Base-by-base conservation (phyloP, 768 basidiomycete species). In the Mycena kentingensis region DNA sequence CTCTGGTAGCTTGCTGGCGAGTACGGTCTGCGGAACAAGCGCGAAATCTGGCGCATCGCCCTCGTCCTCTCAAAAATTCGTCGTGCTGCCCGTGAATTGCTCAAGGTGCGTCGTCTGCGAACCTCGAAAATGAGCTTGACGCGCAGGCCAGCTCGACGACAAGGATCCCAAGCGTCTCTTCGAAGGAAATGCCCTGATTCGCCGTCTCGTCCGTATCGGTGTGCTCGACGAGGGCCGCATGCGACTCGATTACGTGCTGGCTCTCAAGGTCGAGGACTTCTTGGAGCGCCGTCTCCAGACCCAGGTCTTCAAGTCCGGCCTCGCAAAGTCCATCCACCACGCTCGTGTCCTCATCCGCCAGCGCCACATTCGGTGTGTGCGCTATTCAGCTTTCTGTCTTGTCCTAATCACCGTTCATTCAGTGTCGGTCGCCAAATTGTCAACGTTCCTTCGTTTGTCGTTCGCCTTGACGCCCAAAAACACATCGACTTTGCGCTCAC, bases 191-290 rank as follows among this genome's bases (percentile, higher is more conserved):
- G 93, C 93, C 67, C 84, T 96, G 67, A 96, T 97, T 72, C 79
- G 81, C 58, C 90, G 96, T 73, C 90, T 99, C 63, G 96, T 99
- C 52, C 94, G 97, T 67, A 98, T 99, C 67, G 97, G 97, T 82
- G 97, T 99, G 80, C 89, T 99, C 73, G 97, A 98, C 72, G 97
- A 99, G 81, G 76, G 83, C 60, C 89, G 95, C 73, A 98, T 99
- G 97, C 87, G 96, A 74, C 91, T 99, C 76, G 97, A 99, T 89
- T 99, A 99, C 87, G 97, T 98, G 80, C 80, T 99, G 73, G 97
- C 96, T 48, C 80, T 98, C 65, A 98, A 98, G 81, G 86, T 98
- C 65, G 97, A 99, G 75, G 97, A 99, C 77, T 99, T 99, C 88
- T 89, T 99, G 88, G 97, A 99, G 82, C 84, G 97, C 66, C 80